These are phyloP conservation scores for Aspergillus texensis DNA, from an alignment of 2,329 filamentous ascomycete species.

Conservation along the genomic window DNA sequence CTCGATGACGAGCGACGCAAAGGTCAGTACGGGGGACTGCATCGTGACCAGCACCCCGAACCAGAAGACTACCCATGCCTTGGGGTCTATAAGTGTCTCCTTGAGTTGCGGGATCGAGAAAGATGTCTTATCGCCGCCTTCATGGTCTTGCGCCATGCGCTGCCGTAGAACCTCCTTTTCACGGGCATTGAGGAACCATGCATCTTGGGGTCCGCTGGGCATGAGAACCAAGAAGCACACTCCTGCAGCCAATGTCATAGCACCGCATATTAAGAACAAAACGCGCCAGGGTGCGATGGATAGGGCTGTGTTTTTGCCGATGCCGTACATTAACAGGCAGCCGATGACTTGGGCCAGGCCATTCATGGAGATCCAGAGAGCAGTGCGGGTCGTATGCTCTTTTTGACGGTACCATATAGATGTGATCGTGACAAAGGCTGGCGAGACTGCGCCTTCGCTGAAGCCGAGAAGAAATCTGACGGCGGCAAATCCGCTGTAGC, in stretches of 20 bases:
- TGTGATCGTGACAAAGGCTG: slow-evolving; percentile 52
- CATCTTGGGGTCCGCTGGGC: neutral
- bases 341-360: slow-evolving; percentile 52
- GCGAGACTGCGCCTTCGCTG: slow-evolving; percentile 49
- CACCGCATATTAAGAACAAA: neutral
- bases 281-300: neutral
- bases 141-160: neutral
- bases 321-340: slow-evolving; percentile 54
- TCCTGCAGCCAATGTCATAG: neutral
- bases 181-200: neutral
- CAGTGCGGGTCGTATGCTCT: slow-evolving; percentile 7
- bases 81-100: neutral
- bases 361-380: slow-evolving; percentile 48
- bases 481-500: slow-evolving; percentile 44
- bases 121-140: neutral
- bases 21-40: neutral
- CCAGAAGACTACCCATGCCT: neutral
- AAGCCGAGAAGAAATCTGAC: slow-evolving; percentile 50
- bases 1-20: neutral
- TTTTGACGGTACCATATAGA: slow-evolving; percentile 25
- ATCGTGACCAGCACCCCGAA: neutral
- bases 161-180: neutral
- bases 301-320: slow-evolving; percentile 45
- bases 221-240: neutral
- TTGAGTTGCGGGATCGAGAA: neutral